Evolutionary conservation across 2,329 filamentous ascomycete genomes (phyloP).

Genomic region (Pseudocercospora vitis): DNA sequence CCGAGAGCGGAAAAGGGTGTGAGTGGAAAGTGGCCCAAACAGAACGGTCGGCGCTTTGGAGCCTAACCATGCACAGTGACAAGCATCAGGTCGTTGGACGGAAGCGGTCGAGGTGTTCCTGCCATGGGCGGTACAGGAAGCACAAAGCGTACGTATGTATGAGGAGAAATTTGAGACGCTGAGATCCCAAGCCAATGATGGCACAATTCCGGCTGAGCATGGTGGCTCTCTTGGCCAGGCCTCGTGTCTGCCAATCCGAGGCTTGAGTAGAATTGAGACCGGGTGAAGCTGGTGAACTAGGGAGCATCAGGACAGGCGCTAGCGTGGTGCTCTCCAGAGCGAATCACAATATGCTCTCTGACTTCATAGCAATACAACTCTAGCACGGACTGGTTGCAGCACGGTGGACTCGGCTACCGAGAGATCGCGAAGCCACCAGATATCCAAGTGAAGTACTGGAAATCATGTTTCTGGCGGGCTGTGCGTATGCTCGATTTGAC

Average conservation of each 20-base stretch:
- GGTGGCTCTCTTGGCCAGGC: background rate
- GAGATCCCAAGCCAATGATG: background rate
- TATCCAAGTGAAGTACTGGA: too few relatives aligned
- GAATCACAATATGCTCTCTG: background rate
- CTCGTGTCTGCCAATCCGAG: background rate
- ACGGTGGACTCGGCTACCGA: background rate
- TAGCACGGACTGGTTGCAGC: background rate
- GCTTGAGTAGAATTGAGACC: background rate
- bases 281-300: conserved; percentile 5
- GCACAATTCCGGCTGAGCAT: background rate
- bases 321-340: background rate
- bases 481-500: too few relatives aligned
- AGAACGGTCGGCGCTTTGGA: background rate
- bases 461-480: too few relatives aligned
- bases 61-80: background rate
- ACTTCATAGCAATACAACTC: background rate
- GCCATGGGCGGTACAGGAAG: too few relatives aligned
- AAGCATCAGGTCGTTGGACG: background rate
- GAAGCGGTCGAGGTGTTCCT: too few relatives aligned
- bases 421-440: too few relatives aligned
- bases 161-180: background rate
- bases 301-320: background rate
- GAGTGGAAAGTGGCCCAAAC: background rate
- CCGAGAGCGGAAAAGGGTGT: background rate
- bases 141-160: background rate